Percentiles rank a stretch among this genome's conserved stretches.
These are phyloP conservation scores for Penicillium fimorum DNA, from an alignment of 495 filamentous ascomycete genomes.

Conservation along the genomic window DNA sequence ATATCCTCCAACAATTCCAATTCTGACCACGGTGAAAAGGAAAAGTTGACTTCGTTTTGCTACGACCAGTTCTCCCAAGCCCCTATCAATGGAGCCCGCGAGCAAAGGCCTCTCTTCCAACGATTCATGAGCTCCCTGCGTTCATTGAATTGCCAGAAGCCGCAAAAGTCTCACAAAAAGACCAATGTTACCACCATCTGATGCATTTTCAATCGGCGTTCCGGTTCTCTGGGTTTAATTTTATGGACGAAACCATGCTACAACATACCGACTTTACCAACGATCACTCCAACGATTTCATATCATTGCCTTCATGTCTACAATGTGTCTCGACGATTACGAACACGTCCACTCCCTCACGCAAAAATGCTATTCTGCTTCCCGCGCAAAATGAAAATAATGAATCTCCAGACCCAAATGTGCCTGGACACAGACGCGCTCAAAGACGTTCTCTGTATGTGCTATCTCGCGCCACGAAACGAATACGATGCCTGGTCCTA, in stretches of 20 bases:
- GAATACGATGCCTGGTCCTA: slow-evolving; percentile 6
- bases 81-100: slow-evolving; percentile 13
- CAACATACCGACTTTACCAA: slow-evolving; percentile 12
- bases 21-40: slow-evolving; percentile 18
- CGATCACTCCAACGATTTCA: slow-evolving; percentile 15
- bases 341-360: slow-evolving; percentile 19
- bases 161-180: slow-evolving; percentile 20
- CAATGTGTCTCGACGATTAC: slow-evolving; percentile 17
- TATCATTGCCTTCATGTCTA: slow-evolving; percentile 7
- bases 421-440: slow-evolving; percentile 8
- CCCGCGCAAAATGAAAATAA: slow-evolving; percentile 15
- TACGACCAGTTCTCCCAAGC: slow-evolving; percentile 36
- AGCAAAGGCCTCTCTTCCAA: slow-evolving; percentile 32
- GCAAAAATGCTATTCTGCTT: neutral
- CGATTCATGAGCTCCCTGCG: slow-evolving; percentile 38
- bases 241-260: slow-evolving; percentile 2
- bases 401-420: slow-evolving; percentile 13
- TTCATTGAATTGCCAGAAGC: slow-evolving; percentile 32
- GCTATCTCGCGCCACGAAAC: slow-evolving; percentile 10
- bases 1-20: slow-evolving; percentile 19
- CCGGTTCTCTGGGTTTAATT: slow-evolving; percentile 4
- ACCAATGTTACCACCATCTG: slow-evolving; percentile 23
- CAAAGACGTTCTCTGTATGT: slow-evolving; percentile 7
- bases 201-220: slow-evolving; percentile 17
- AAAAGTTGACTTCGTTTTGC: slow-evolving; percentile 37